Evolutionary conservation across 495 filamentous ascomycete genomes (phyloP).

Genomic region (Thermochaetoides thermophila): DNA sequence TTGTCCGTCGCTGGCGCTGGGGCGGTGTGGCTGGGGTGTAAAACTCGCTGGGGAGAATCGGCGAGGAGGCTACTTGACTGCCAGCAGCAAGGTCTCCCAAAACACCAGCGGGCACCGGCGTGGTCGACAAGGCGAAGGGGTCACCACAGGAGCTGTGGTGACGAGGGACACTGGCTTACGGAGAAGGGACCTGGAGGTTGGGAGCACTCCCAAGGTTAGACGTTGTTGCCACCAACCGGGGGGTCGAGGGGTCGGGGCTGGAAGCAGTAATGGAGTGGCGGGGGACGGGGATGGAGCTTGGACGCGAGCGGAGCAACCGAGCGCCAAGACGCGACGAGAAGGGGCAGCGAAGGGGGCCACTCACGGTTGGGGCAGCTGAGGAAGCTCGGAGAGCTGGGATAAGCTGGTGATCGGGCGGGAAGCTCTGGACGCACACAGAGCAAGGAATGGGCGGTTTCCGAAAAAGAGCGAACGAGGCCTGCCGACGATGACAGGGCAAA

Average conservation of each 20-base stretch:
- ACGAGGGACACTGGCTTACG: too few relatives aligned
- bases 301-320: slow-evolving; percentile 1
- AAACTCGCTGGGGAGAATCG: slow-evolving; percentile 31
- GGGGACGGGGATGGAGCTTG: slow-evolving; percentile 3
- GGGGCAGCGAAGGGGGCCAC: too few relatives aligned
- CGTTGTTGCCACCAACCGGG: slow-evolving; percentile 2
- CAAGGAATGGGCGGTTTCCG: neutral
- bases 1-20: slow-evolving; percentile 32
- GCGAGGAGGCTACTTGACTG: slow-evolving; percentile 20
- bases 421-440: slow-evolving; percentile 5
- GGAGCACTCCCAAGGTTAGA: slow-evolving; percentile 8
- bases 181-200: too few relatives aligned
- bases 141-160: slow-evolving; percentile 30
- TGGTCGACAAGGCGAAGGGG: slow-evolving; percentile 31
- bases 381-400: neutral
- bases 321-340: too few relatives aligned
- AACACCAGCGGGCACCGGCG: slow-evolving; percentile 18
- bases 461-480: slow-evolving; percentile 6
- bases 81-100: slow-evolving; percentile 26
- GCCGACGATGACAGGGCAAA: too few relatives aligned
- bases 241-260: too few relatives aligned
- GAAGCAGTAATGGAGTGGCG: too few relatives aligned
- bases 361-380: slow-evolving; percentile 6
- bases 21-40: slow-evolving; percentile 21
- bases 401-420: too few relatives aligned